Evolutionary conservation across 2,329 filamentous ascomycete species (phyloP), one percentile per base, ranked within the genome.

Genomic region (Pleurostoma richardsiae): DNA sequence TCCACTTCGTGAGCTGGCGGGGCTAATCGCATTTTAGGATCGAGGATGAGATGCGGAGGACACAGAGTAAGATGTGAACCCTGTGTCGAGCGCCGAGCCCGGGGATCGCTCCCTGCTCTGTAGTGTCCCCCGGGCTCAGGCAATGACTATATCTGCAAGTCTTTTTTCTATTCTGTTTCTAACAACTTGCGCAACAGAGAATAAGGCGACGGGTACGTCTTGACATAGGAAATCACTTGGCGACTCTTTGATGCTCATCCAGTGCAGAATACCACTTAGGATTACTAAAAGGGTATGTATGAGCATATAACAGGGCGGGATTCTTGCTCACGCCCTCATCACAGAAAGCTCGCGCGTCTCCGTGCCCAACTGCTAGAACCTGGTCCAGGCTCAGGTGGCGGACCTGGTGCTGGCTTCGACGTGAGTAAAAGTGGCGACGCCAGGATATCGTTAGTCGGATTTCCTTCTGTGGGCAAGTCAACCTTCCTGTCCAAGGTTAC

Each of bases 401-500:
- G 88, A 8, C 87, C 83, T 11, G 92, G 94, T 28, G 72, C 86
- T 3, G 94, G 94, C 7, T 99, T 95, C 66, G 88, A 92, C 62
- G 94, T 99, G 39, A 94, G 87, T 66, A 99, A 99, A 71, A 92
- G 86, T 55, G 94, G 94, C 53, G 94, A 99, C 74, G 94, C 94
- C 10, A 84, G 94, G 60, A 97, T 99, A 70, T 90, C 95, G 2
- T 82, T 99, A 3, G 95, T 99, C 45, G 94, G 94, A n/a, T 99
- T 99, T 59, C 94, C 95, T 0, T 99, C 95, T 0, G 94, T 99
- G 44, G 94, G 94, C 65, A 99, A 99, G 73, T 99, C 94, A 3
- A 99, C 94, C 0, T 97, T 99, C 63, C 68, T 99, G n/a, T 96
- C 91, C 42, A 96, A 97, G 63, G 95, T 99, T 65, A 99, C 94